A percentile compares a stretch with the other conserved stretches of the same genome.
Conservation (phyloP, 192 early-diverging fungal species). For the Umbelopsis isabellina region DNA sequence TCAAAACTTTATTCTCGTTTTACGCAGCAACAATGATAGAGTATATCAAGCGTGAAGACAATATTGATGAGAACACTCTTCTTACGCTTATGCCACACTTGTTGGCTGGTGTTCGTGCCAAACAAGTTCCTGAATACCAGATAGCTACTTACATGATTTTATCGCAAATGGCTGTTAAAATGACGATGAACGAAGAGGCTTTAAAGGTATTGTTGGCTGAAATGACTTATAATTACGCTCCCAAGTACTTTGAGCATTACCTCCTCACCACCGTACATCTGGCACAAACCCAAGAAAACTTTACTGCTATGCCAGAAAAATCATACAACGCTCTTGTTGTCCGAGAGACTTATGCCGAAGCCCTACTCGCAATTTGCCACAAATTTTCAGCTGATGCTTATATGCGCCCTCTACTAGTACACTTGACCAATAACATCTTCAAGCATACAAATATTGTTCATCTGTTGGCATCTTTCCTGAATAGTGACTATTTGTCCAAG, state of each 20-base stretch:
- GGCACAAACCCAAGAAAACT: conserved; percentile 56
- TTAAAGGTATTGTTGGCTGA: conserved; percentile 46
- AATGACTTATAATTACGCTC: conserved; percentile 41
- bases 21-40: conserved; percentile 65
- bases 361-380: conserved; percentile 25
- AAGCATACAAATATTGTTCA: conserved; percentile 29
- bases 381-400: conserved; percentile 53
- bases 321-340: conserved; percentile 27
- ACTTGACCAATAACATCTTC: conserved; percentile 33
- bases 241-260: conserved; percentile 35
- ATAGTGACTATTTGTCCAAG: conserved; percentile 39
- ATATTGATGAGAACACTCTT: conserved; percentile 58
- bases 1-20: conserved; percentile 68
- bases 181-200: conserved; percentile 48
- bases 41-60: conserved; percentile 49
- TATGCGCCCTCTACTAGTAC: conserved; percentile 42
- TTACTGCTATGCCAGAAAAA: conserved; percentile 34
- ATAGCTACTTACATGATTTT: conserved; percentile 69
- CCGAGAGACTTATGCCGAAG: conserved; percentile 26
- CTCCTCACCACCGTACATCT: conserved; percentile 55
- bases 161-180: conserved; percentile 60
- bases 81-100: conserved; percentile 63
- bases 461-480: conserved; percentile 42
- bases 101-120: conserved; percentile 51
- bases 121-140: conserved; percentile 48